Conservation (phyloP, 805 yeast genomes). For the Zygotorulaspora florentina region DNA sequence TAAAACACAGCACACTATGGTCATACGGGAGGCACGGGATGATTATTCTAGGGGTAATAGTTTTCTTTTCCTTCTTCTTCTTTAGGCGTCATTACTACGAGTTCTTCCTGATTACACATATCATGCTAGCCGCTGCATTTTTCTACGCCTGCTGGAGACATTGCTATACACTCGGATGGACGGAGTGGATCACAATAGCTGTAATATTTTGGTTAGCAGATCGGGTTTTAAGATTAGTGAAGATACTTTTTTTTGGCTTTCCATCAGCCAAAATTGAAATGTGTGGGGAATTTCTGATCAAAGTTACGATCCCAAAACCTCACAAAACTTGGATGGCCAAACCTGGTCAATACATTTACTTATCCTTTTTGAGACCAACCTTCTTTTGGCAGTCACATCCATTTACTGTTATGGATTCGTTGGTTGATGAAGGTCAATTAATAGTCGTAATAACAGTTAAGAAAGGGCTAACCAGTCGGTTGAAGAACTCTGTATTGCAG, state of each 20-base stretch:
- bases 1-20: slow-evolving; percentile 35
- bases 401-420: slow-evolving; percentile 45
- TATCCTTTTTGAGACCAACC: slow-evolving; percentile 43
- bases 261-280: slow-evolving; percentile 16
- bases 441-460: slow-evolving; percentile 43
- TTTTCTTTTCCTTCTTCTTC: slow-evolving; percentile 30
- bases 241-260: slow-evolving; percentile 26
- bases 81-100: slow-evolving; percentile 42
- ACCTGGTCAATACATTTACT: slow-evolving; percentile 45
- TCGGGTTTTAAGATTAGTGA: slow-evolving; percentile 36
- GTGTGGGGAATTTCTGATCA: slow-evolving; percentile 18
- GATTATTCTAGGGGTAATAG: slow-evolving; percentile 27
- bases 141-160: slow-evolving; percentile 47
- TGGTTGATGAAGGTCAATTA: slow-evolving; percentile 31
- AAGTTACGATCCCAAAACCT: slow-evolving; percentile 17
- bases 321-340: slow-evolving; percentile 36
- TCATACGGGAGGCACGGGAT: slow-evolving; percentile 42
- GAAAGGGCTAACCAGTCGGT: slow-evolving; percentile 42
- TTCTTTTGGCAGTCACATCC: slow-evolving; percentile 54
- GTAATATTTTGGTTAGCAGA: slow-evolving; percentile 42
- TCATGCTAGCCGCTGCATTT: slow-evolving; percentile 40
- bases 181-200: slow-evolving; percentile 40
- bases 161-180: slow-evolving; percentile 42
- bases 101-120: slow-evolving; percentile 43
- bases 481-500: slow-evolving; percentile 32